Evolutionary conservation across 345 rosid species (phyloP).

Genomic region (Populus deltoides): DNA sequence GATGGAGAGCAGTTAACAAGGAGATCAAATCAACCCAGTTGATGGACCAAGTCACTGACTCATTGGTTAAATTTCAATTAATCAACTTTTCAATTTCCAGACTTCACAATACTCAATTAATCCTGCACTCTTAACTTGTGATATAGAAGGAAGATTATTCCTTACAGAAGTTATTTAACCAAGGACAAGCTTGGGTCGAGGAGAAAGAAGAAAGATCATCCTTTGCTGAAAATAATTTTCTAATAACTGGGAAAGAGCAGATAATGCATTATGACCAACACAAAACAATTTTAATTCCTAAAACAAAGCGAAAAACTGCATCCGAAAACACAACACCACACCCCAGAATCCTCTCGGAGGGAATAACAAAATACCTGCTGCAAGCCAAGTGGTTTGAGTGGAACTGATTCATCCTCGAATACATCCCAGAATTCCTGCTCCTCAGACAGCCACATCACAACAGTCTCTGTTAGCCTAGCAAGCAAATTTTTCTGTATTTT

Average conservation of each 20-base stretch:
- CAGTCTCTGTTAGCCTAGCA: conserved; percentile 93
- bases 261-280: background rate
- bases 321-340: too few relatives aligned
- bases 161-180: background rate
- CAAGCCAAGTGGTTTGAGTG: conserved; percentile 73
- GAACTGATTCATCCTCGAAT: conserved; percentile 74
- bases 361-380: conserved; percentile 58
- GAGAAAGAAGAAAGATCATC: background rate
- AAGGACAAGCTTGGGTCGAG: background rate
- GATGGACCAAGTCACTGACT: background rate
- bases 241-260: background rate
- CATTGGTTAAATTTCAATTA: background rate
- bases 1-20: background rate
- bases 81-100: background rate
- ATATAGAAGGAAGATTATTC: background rate
- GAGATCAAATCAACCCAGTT: background rate
- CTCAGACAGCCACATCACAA: conserved; percentile 87
- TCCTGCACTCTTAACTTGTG: background rate
- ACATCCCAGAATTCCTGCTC: conserved; percentile 96
- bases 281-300: too few relatives aligned
- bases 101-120: background rate
- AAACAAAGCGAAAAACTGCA: too few relatives aligned
- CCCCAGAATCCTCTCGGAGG: background rate
- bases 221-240: background rate
- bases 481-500: conserved; percentile 87